These are phyloP conservation scores for Tetrastigma voinierianum DNA, from an alignment of 164 flowering plant genomes.

Conservation along the genomic window DNA sequence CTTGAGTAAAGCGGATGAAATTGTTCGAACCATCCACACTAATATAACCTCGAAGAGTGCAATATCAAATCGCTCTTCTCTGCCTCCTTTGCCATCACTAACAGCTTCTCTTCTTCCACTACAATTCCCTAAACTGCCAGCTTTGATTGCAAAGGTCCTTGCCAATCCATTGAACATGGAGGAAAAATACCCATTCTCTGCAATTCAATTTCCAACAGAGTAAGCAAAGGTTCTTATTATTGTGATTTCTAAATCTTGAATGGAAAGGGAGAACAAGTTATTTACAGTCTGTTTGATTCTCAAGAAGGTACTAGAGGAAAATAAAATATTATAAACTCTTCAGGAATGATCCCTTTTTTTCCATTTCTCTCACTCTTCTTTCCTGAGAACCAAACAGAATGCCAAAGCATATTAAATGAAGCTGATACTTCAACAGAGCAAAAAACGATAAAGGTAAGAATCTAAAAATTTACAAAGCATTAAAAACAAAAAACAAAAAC, in stretches of 20 bases:
- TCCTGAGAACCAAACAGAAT: conserved; percentile 11
- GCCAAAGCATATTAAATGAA: conserved; percentile 7
- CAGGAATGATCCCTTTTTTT: conserved; percentile 6
- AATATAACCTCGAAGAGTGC: conserved; percentile 53
- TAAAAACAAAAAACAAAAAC: conserved; percentile 13
- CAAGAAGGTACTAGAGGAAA: not conserved
- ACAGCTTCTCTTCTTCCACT: conserved; percentile 59
- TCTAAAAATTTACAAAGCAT: conserved; percentile 7
- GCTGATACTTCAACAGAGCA: conserved; percentile 1
- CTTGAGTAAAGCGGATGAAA: conserved; percentile 57
- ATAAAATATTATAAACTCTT: conserved; percentile 1
- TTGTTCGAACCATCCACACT: conserved; percentile 56
- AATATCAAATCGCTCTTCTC: conserved; percentile 74
- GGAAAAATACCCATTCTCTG: conserved; percentile 59
- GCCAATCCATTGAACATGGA: conserved; percentile 69
- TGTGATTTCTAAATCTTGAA: not conserved
- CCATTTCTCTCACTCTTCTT: not conserved
- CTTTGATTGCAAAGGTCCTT: conserved; percentile 42
- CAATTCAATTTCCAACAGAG: conserved; percentile 11
- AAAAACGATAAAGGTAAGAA: conserved; percentile 30
- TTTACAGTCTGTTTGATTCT: not conserved
- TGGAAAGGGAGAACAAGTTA: not conserved
- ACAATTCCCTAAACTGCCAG: conserved; percentile 33
- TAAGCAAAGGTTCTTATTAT: not conserved
- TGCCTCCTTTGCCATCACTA: conserved; percentile 62